phyloP scores from a whole-genome alignment of 768 basidiomycete species.

The Cyclocybe cylindracea region DNA sequence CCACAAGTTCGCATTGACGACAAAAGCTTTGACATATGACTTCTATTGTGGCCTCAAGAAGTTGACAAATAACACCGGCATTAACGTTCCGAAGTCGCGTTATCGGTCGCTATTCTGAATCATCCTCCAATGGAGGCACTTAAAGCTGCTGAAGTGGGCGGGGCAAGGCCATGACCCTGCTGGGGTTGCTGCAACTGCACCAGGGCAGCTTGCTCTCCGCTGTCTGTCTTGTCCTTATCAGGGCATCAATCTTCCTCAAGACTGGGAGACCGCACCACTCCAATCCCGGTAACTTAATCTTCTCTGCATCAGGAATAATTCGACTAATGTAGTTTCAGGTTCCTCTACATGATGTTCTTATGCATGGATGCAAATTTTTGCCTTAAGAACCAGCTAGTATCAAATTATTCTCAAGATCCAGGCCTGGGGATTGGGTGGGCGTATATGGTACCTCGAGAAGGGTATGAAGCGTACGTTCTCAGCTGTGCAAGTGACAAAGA shows the following conservation, averaged over 20 bases:
- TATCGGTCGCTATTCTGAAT: too few relatives aligned
- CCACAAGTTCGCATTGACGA: too few relatives aligned
- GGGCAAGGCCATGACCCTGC: slow-evolving; percentile 21
- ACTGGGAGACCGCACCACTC: slow-evolving; percentile 15
- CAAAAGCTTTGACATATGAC: too few relatives aligned
- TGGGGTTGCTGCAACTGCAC: slow-evolving; percentile 17
- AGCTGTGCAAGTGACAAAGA: slow-evolving; percentile 4
- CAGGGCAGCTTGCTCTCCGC: slow-evolving; percentile 21
- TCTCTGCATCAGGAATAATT: too few relatives aligned
- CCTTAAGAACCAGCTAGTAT: slow-evolving; percentile 9
- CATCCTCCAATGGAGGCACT: slow-evolving; percentile 26
- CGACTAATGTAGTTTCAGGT: too few relatives aligned
- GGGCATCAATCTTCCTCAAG: slow-evolving; percentile 21
- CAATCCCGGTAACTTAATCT: too few relatives aligned
- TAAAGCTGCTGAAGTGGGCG: slow-evolving; percentile 24
- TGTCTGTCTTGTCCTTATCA: slow-evolving; percentile 31
- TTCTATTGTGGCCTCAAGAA: too few relatives aligned
- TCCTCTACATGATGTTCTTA: background rate
- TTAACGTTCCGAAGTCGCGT: too few relatives aligned
- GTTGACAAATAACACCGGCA: too few relatives aligned
- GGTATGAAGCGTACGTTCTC: slow-evolving; percentile 1
- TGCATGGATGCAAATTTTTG: too few relatives aligned
- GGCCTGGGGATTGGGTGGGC: slow-evolving; percentile 6
- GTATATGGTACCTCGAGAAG: slow-evolving; percentile 3
- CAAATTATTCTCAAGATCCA: slow-evolving; percentile 3